These are phyloP conservation scores for Fusarium poae DNA, from an alignment of 2,329 filamentous ascomycete genomes.

Conservation along the genomic window DNA sequence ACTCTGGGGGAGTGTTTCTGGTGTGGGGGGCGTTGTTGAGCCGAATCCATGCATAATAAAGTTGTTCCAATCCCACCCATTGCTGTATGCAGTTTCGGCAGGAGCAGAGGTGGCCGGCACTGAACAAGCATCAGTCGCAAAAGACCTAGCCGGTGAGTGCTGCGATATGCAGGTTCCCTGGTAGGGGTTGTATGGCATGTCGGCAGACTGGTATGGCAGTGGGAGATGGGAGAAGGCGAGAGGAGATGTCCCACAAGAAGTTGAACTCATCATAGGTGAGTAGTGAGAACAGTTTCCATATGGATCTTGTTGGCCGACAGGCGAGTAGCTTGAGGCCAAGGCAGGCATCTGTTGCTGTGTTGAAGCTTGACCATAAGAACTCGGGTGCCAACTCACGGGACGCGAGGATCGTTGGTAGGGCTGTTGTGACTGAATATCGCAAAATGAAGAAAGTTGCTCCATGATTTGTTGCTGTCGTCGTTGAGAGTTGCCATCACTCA, in stretches of 20 bases:
- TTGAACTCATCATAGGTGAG: slow-evolving; percentile 66
- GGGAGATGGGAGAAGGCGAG: slow-evolving; percentile 67
- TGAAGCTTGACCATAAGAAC: slow-evolving; percentile 63
- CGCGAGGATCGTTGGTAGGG: slow-evolving; percentile 58
- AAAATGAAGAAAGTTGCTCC: slow-evolving; percentile 56
- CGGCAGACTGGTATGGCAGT: slow-evolving; percentile 59
- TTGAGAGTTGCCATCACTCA: slow-evolving; percentile 63
- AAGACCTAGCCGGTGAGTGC: slow-evolving; percentile 50
- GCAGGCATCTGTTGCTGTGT: slow-evolving; percentile 57
- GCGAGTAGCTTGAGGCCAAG: slow-evolving; percentile 54
- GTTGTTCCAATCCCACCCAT: slow-evolving; percentile 59
- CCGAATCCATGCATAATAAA: slow-evolving; percentile 61
- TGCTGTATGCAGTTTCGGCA: slow-evolving; percentile 23
- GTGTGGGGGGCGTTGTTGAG: slow-evolving; percentile 69
- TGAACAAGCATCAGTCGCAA: slow-evolving; percentile 36
- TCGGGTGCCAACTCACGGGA: slow-evolving; percentile 82
- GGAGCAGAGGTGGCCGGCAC: slow-evolving; percentile 51
- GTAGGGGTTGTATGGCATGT: slow-evolving; percentile 57
- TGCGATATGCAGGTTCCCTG: slow-evolving; percentile 56
- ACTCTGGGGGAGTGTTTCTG: slow-evolving; percentile 67
- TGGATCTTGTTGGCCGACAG: slow-evolving; percentile 58
- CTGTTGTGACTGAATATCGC: slow-evolving; percentile 42
- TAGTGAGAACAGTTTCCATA: slow-evolving; percentile 59
- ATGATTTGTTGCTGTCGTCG: slow-evolving; percentile 62
- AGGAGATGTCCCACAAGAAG: slow-evolving; percentile 71